Evolutionary conservation across 2,329 filamentous ascomycete genomes (phyloP).

Genomic region (Microsporum audouinii): DNA sequence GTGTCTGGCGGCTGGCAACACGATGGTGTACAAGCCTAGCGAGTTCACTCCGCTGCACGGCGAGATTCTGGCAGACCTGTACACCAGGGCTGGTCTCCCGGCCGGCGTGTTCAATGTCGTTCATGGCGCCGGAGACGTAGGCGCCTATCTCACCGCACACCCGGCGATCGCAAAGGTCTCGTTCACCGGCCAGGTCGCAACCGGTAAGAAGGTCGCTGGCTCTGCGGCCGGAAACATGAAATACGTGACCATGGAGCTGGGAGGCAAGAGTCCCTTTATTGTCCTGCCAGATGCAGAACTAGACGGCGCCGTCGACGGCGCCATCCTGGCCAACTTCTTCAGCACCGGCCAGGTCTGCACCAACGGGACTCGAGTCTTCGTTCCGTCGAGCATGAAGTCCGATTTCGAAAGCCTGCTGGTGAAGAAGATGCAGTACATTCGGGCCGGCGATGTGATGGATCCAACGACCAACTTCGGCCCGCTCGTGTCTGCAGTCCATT

Average conservation of each 20-base stretch:
- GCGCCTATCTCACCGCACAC: slow-evolving; percentile 62
- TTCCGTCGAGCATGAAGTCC: slow-evolving; percentile 54
- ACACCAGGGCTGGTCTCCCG: slow-evolving; percentile 66
- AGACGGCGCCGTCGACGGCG: slow-evolving; percentile 71
- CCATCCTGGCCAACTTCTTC: slow-evolving; percentile 92
- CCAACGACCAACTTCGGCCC: slow-evolving; percentile 70
- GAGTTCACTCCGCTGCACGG: slow-evolving; percentile 80
- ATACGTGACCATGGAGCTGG: slow-evolving; percentile 84
- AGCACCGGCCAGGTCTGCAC: slow-evolving; percentile 86
- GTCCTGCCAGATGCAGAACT: slow-evolving; percentile 70
- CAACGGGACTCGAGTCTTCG: slow-evolving; percentile 79
- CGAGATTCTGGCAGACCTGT: slow-evolving; percentile 62
- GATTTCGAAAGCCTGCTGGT: slow-evolving; percentile 59
- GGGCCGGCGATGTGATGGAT: slow-evolving; percentile 63
- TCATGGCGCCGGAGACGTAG: slow-evolving; percentile 67
- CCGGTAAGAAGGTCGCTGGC: slow-evolving; percentile 68
- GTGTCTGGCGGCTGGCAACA: slow-evolving; percentile 74
- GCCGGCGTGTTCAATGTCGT: slow-evolving; percentile 79
- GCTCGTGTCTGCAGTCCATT: slow-evolving; percentile 61
- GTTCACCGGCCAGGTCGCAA: slow-evolving; percentile 79
- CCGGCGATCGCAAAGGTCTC: slow-evolving; percentile 69
- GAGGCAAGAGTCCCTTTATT: slow-evolving; percentile 72
- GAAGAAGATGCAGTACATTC: slow-evolving; percentile 57
- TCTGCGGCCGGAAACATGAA: slow-evolving; percentile 70
- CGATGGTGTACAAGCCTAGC: slow-evolving; percentile 83